Conservation (phyloP, 2,329 filamentous ascomycete species). For the Fusarium sp. region DNA sequence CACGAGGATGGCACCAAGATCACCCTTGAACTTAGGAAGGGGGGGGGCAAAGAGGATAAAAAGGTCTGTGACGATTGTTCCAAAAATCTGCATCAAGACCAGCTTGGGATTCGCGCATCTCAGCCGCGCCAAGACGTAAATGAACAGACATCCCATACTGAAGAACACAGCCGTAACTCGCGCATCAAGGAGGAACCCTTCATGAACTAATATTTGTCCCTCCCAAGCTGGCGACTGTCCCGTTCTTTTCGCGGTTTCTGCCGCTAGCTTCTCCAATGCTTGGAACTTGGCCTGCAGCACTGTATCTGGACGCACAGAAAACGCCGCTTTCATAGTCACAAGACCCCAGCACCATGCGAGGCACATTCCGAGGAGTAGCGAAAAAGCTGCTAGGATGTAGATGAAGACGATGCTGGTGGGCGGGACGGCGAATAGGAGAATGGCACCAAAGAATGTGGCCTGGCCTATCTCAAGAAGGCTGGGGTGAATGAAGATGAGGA, state of each 20-base stretch:
- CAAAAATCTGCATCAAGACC: constrained; percentile 60
- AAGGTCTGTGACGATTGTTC: constrained; percentile 61
- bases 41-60: constrained; percentile 60
- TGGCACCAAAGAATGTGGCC: constrained; percentile 60
- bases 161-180: constrained; percentile 57
- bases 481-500: constrained; percentile 63
- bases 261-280: constrained; percentile 55
- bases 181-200: constrained; percentile 63
- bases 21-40: constrained; percentile 42
- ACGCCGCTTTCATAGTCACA: constrained; percentile 62
- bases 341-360: constrained; percentile 65
- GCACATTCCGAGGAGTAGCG: constrained; percentile 61
- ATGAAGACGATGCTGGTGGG: constrained; percentile 61
- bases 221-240: constrained; percentile 45
- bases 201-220: constrained; percentile 55
- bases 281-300: constrained; percentile 54
- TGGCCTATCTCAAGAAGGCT: constrained; percentile 57
- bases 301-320: constrained; percentile 56
- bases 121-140: constrained; percentile 60
- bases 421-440: constrained; percentile 61
- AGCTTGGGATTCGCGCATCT: constrained; percentile 62
- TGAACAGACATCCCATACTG: constrained; percentile 58
- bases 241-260: constrained; percentile 49
- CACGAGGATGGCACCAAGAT: constrained; percentile 53
- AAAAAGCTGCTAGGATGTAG: constrained; percentile 58